phyloP scores from a whole-genome alignment of 2,329 filamentous ascomycete genomes.

The Fusarium beomiforme region DNA sequence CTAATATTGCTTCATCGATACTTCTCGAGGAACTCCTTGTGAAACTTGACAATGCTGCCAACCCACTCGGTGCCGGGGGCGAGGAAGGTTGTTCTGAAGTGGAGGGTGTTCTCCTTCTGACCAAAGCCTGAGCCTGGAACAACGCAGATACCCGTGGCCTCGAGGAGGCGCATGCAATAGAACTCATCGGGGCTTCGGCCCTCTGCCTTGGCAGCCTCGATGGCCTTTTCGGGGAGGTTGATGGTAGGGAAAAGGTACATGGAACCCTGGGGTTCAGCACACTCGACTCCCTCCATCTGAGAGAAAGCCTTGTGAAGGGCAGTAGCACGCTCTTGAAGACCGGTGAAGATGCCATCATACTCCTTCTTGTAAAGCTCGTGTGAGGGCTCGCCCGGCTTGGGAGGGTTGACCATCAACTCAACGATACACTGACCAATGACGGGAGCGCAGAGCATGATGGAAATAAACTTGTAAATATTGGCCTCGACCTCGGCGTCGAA shows the following conservation, averaged over 20 bases:
- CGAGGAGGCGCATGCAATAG: slow-evolving; percentile 90
- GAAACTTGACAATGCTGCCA: slow-evolving; percentile 86
- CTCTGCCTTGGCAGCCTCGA: slow-evolving; percentile 78
- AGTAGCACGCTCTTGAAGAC: slow-evolving; percentile 80
- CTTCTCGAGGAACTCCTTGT: slow-evolving; percentile 89
- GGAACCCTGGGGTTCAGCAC: slow-evolving; percentile 87
- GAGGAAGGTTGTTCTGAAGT: slow-evolving; percentile 97
- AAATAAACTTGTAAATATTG: slow-evolving; percentile 98
- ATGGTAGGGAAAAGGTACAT: slow-evolving; percentile 99
- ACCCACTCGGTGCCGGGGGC: slow-evolving; percentile 97
- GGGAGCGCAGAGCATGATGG: slow-evolving; percentile 94
- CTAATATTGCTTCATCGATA: slow-evolving; percentile 60
- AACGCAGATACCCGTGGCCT: slow-evolving; percentile 93
- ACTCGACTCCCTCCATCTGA: slow-evolving; percentile 95
- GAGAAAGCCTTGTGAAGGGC: slow-evolving; percentile 91
- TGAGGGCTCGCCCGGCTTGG: slow-evolving; percentile 82
- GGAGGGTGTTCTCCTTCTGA: slow-evolving; percentile 88
- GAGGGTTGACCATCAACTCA: slow-evolving; percentile 98
- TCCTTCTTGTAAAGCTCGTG: slow-evolving; percentile 86
- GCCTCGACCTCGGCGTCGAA: slow-evolving; percentile 87
- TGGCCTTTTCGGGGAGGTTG: slow-evolving; percentile 77
- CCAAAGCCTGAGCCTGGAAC: slow-evolving; percentile 94
- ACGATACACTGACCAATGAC: slow-evolving; percentile 97
- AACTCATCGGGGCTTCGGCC: slow-evolving; percentile 87
- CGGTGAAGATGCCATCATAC: slow-evolving; percentile 83